These are phyloP conservation scores for Collybiopsis luxurians DNA, from an alignment of 768 basidiomycete genomes.

Conservation along the genomic window DNA sequence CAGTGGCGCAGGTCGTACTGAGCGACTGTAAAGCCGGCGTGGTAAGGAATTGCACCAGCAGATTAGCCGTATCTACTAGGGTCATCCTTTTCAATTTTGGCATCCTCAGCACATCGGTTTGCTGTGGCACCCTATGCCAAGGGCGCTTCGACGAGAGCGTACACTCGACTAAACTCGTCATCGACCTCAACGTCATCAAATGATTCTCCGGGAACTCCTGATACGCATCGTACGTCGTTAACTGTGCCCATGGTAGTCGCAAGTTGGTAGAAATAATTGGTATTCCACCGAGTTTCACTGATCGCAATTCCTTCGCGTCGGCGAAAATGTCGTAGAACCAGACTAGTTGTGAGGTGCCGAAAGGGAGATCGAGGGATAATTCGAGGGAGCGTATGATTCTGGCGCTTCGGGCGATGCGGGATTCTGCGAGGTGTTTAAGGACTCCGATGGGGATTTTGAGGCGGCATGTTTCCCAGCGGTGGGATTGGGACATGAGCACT, in stretches of 20 bases:
- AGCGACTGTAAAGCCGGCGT: neutral
- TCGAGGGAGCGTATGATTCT: neutral
- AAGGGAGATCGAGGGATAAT: neutral
- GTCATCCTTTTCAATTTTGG: neutral
- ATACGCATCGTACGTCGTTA: neutral
- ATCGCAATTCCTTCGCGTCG: neutral
- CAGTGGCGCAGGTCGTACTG: neutral
- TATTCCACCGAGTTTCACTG: neutral
- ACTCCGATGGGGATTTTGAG: neutral
- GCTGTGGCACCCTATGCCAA: neutral
- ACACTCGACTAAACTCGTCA: neutral
- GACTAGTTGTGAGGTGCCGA: neutral
- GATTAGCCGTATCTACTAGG: neutral
- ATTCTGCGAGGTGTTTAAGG: neutral
- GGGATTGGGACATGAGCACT: neutral
- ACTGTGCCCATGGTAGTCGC: neutral
- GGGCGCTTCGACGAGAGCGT: neutral
- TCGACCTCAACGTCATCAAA: neutral
- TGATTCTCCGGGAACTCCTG: slow-evolving; percentile 1
- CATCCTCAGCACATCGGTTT: neutral
- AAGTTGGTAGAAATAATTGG: neutral
- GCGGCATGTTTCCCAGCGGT: neutral
- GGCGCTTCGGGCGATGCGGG: neutral
- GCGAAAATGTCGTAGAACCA: neutral
- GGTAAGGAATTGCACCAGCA: neutral